Evolutionary conservation across 176 grass and related monocot species (phyloP), one percentile per base, ranked within the genome.

Genomic region (Thinopyrum elongatum): DNA sequence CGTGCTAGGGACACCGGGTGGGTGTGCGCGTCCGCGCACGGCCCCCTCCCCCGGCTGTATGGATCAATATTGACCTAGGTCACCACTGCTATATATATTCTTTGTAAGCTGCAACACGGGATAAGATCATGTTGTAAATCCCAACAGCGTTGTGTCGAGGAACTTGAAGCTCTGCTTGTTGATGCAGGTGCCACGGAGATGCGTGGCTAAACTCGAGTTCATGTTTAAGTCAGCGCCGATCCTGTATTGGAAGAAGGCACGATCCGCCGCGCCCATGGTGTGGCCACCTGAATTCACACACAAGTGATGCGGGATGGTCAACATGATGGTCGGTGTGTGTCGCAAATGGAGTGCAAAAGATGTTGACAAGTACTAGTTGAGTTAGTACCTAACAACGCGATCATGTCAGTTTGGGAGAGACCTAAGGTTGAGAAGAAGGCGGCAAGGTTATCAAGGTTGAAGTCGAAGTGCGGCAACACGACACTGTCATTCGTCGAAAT

Each of bases 391-490:
- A 84, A 95, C 12, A 95, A 84, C 0, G 91, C 91, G 62, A 91
- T 79, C 88, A 95, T 82, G 75, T 95, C 91, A 8, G 88, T 89
- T 25, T 87, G 86, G 22, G 75, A 65, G 33, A 95, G 83, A 61
- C 90, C 90, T 19, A 89, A 80, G 44, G 51, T 42, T 47, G 83
- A 86, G 82, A 93, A 95, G 82, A 87, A 93, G 22, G 25, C 57
- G 28, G 70, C 85, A 67, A 93, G 89, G 82, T 93, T n/a, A 77
- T 93, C 86, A 57, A 95, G 76, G 78, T 65, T 79, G 83, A 91
- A 89, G 25, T 77, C 59, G 39, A 80, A 83, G 30, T 91, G 91
- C 3, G 91, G 93, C 4, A 93, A 31, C 44, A 87, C 57, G 41
- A 91, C 91, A 71, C 71, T 95, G 44, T 13, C 42, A 10, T 39